Evolutionary conservation across 2,329 filamentous ascomycete genomes (phyloP), one percentile per base, ranked within the genome.

Genomic region (Cordyceps pruinosa): DNA sequence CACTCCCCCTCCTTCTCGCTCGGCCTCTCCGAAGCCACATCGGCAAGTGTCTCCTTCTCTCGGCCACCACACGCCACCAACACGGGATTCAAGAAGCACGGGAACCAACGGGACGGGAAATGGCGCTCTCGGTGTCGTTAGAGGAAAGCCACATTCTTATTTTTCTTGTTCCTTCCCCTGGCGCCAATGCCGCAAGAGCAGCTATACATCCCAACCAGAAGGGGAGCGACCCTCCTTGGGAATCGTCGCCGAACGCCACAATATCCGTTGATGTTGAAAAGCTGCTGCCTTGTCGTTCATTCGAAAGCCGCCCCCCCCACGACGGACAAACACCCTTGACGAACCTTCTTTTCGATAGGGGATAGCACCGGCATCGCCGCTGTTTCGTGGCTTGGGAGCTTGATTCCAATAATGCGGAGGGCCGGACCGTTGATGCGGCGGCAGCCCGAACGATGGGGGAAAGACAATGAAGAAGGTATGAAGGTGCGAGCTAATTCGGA

Each of bases 51-150:
- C n/a, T n/a, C n/a, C n/a, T n/a, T n/a, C n/a, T n/a, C n/a, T 32
- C 51, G 35, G 41, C 41, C 15, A n/a, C 17, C 49, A 26, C 9
- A 17, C 23, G 13, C 21, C 19, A 19, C 10, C 23, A 26, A 54
- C 23, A 54, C 41, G 51, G 51, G 21, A 46, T 54, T 54, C 30
- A 25, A 44, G 34, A 52, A 32, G 17, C n/a, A n/a, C n/a, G n/a
- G n/a, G 5, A 15, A 32, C 25, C 28, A 54, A 54, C 28, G 21
- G 30, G 15, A 5, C 21, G 19, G 26, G 25, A 44, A 34, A 34
- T 32, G 23, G 48, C 13, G 23, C 23, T 50, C 49, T 49, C 46
- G 26, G 49, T 34, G n/a, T 52, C 15, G 26, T 19, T 32, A 34
- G 15, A 19, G 47, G 23, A 28, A n/a, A 26, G 47, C 23, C 23